A percentile compares a stretch with the other conserved stretches of the same genome.
These are phyloP conservation scores for Torulaspora microellipsoides DNA, from an alignment of 805 yeast genomes.

Conservation along the genomic window DNA sequence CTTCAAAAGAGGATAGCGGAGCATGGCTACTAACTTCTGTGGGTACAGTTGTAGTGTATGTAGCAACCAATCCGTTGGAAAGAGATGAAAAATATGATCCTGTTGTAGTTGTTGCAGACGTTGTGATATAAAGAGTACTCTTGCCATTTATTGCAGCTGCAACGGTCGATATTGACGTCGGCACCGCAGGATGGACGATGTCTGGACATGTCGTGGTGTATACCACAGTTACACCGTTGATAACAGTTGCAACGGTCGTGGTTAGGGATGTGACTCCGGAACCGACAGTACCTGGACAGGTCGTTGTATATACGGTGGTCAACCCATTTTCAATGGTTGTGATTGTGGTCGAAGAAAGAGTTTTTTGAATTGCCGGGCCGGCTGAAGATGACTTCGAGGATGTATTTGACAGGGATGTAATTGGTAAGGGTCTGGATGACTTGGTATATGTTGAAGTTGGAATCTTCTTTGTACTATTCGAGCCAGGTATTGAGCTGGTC, in stretches of 20 bases:
- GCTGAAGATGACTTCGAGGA: background rate
- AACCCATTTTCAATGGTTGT: background rate
- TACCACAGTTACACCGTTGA: background rate
- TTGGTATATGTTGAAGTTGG: background rate
- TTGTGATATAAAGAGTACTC: too few relatives aligned
- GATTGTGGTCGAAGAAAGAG: background rate
- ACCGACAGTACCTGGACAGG: background rate
- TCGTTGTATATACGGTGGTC: background rate
- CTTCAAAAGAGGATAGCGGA: too few relatives aligned
- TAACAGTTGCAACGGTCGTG: background rate
- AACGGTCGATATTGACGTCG: too few relatives aligned
- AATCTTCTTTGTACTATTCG: background rate
- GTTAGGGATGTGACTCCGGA: background rate
- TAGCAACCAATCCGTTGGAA: too few relatives aligned
- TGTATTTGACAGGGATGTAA: background rate
- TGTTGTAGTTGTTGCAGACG: too few relatives aligned
- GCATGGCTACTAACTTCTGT: too few relatives aligned
- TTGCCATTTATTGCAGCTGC: too few relatives aligned
- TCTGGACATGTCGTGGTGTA: constrained; percentile 17
- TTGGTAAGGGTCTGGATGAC: background rate
- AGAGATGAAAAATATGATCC: too few relatives aligned
- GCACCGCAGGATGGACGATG: too few relatives aligned
- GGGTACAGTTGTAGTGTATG: too few relatives aligned
- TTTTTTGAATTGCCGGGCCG: background rate
- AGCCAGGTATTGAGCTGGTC: background rate